These are phyloP conservation scores for Apiotrichum gracile DNA, from an alignment of 1,284 basidiomycete species.

Conservation along the genomic window DNA sequence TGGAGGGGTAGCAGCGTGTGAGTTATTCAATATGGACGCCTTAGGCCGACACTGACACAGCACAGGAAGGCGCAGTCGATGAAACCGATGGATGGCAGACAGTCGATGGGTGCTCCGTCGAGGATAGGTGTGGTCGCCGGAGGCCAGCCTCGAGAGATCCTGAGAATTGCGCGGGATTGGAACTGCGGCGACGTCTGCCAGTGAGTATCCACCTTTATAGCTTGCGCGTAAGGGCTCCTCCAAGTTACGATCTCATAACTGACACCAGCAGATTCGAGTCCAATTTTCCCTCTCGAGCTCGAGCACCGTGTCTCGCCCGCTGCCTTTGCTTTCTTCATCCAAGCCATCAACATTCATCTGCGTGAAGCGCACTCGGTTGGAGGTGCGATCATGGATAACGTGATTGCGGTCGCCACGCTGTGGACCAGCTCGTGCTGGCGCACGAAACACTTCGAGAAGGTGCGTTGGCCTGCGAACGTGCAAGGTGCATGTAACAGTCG, in stretches of 20 bases:
- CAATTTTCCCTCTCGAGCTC: constrained; percentile 48
- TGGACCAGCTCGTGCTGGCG: constrained; percentile 47
- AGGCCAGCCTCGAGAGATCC: no score
- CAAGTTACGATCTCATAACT: background rate
- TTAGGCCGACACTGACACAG: no score
- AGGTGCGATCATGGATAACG: constrained; percentile 46
- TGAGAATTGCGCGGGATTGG: constrained; percentile 50
- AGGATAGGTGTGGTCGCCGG: no score
- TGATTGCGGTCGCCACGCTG: constrained; percentile 46
- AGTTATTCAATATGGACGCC: no score
- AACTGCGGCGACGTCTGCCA: constrained; percentile 46
- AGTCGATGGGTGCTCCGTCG: no score
- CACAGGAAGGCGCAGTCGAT: no score
- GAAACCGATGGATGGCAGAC: no score
- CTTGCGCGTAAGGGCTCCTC: background rate
- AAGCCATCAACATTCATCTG: constrained; percentile 45
- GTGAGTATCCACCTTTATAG: constrained; percentile 24
- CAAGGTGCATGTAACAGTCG: background rate
- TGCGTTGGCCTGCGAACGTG: constrained; percentile 24
- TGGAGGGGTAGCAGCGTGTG: no score
- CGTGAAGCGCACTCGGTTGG: constrained; percentile 44
- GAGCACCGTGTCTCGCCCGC: constrained; percentile 44
- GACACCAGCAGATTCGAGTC: constrained; percentile 40
- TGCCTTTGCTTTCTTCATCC: constrained; percentile 42
- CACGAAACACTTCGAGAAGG: constrained; percentile 47